Conservation (phyloP, 2,329 filamentous ascomycete genomes). For the Botrytis deweyae region DNA sequence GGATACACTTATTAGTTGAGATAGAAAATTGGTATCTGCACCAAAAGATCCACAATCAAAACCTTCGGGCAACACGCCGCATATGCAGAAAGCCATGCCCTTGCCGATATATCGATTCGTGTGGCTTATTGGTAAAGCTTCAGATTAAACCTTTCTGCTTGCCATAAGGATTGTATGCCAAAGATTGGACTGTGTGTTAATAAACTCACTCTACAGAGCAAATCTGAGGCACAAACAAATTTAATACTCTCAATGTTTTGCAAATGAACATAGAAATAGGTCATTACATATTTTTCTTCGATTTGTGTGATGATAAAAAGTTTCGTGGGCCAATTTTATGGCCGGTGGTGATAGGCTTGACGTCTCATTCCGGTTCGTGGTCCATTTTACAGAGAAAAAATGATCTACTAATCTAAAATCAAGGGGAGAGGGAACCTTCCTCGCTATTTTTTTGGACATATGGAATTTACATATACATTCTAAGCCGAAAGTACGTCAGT, state of each 20-base stretch:
- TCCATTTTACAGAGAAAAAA: neutral
- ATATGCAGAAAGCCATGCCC: neutral
- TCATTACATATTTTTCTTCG: no score
- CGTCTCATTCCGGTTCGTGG: neutral
- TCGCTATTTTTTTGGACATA: neutral
- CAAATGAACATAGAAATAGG: no score
- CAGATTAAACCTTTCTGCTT: neutral
- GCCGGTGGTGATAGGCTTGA: neutral
- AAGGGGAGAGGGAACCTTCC: neutral
- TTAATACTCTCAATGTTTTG: neutral
- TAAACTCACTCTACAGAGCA: neutral
- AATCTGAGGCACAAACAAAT: neutral
- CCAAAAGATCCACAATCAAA: neutral
- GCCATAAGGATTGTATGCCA: neutral
- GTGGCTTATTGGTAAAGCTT: neutral
- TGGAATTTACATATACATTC: neutral
- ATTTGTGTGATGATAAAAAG: no score
- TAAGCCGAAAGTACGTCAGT: neutral
- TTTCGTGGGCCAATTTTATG: neutral
- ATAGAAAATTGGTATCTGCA: neutral
- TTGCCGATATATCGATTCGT: neutral
- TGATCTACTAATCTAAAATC: neutral
- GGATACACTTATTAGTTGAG: neutral
- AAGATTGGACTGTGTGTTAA: neutral
- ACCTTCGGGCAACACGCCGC: neutral